phyloP scores from a whole-genome alignment of 1,284 basidiomycete genomes.

The Rhodotorula sp. region DNA sequence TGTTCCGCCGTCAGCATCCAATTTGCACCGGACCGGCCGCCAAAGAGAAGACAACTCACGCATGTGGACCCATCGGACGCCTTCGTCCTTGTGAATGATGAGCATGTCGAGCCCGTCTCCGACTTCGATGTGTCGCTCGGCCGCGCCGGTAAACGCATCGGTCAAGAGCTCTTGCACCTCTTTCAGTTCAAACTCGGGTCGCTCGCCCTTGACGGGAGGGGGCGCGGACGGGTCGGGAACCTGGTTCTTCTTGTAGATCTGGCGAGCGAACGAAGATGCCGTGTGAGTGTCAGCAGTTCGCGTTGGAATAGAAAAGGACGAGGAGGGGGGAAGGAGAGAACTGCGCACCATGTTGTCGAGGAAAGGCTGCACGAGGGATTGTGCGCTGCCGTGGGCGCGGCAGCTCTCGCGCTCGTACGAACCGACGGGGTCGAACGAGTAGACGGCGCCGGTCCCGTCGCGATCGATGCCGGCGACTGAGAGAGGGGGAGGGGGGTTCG shows the following conservation, averaged over 20 bases:
- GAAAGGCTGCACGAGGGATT: constrained; percentile 87
- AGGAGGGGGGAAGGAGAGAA: no score
- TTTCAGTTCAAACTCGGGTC: constrained; percentile 67
- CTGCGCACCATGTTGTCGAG: constrained; percentile 81
- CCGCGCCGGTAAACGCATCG: constrained; percentile 88
- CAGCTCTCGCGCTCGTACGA: constrained; percentile 93
- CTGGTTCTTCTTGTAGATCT: constrained; percentile 98
- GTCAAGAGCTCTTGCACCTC: constrained; percentile 81
- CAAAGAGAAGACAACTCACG: background rate
- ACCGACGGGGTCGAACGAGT: constrained; percentile 94
- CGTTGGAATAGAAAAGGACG: background rate
- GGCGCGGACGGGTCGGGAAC: constrained; percentile 49
- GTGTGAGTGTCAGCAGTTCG: constrained; percentile 49
- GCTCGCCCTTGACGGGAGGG: constrained; percentile 55
- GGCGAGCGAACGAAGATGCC: background rate
- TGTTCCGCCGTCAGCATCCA: background rate
- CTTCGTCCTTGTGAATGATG: constrained; percentile 20
- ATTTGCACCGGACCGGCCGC: background rate
- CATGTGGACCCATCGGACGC: constrained; percentile 20
- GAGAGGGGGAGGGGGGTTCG: no score
- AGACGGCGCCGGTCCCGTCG: constrained; percentile 84
- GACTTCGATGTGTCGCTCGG: constrained; percentile 95
- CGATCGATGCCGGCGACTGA: constrained; percentile 45
- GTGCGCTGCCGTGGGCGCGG: constrained; percentile 87
- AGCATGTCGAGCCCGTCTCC: constrained; percentile 88